Evolutionary conservation across 2,329 filamentous ascomycete genomes (phyloP).

Genomic region (Cladosporium sp.): DNA sequence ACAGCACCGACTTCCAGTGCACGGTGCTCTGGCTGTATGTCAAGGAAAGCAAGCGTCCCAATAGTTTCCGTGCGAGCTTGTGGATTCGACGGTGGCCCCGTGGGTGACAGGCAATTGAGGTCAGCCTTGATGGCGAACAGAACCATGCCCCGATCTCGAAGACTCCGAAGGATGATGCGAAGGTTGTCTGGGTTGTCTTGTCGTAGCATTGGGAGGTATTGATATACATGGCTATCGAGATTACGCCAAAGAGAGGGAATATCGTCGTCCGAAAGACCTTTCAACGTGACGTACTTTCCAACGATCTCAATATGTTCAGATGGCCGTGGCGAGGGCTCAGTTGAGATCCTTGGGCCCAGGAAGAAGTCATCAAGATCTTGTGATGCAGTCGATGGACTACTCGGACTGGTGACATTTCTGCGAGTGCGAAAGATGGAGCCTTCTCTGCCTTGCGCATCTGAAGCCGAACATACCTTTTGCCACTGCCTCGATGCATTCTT

Average conservation of each 20-base stretch:
- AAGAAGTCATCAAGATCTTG: slow-evolving; percentile 1
- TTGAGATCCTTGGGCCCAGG: slow-evolving; percentile 1
- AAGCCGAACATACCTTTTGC: neutral
- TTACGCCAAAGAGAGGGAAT: slow-evolving; percentile 21
- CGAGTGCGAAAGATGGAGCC: neutral
- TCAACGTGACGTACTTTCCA: slow-evolving; percentile 23
- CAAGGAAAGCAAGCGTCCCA: slow-evolving; percentile 47
- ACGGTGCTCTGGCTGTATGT: slow-evolving; percentile 50
- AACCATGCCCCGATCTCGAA: slow-evolving; percentile 27
- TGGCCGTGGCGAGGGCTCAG: slow-evolving; percentile 10
- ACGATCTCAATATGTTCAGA: slow-evolving; percentile 13
- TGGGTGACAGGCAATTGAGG: slow-evolving; percentile 27
- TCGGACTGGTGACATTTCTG: neutral
- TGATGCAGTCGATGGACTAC: neutral
- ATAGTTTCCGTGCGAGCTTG: slow-evolving; percentile 37
- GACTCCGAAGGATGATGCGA: slow-evolving; percentile 17
- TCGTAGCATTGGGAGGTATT: slow-evolving; percentile 40
- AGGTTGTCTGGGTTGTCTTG: slow-evolving; percentile 34
- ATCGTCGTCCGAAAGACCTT: slow-evolving; percentile 19
- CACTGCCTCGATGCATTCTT: neutral
- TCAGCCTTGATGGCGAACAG: slow-evolving; percentile 48
- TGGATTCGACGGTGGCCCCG: neutral
- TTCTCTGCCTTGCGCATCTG: neutral
- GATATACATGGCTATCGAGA: slow-evolving; percentile 37
- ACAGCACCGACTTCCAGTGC: slow-evolving; percentile 60